Evolutionary conservation across 179 eudicot genomes (phyloP).

Genomic region (Corrigiola litoralis): DNA sequence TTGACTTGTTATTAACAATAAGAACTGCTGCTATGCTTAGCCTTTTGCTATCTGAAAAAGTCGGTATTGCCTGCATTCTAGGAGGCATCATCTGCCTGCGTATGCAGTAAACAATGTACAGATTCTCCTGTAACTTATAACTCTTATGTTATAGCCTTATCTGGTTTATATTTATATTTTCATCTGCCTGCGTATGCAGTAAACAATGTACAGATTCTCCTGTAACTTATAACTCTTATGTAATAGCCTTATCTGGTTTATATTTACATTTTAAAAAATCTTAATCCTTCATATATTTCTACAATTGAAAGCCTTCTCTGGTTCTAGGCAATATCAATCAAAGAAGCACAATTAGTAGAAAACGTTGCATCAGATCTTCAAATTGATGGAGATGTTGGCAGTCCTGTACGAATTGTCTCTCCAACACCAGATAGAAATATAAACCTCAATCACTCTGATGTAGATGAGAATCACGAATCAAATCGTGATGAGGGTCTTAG

Average conservation of each 20-base stretch:
- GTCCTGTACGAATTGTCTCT: slow-evolving; percentile 57
- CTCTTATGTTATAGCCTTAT: too few species aligned
- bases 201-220: neutral
- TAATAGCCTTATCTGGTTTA: too few species aligned
- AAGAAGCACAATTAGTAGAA: slow-evolving; percentile 64
- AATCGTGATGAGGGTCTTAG: slow-evolving; percentile 7
- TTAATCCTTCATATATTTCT: too few species aligned
- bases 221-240: neutral
- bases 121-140: neutral
- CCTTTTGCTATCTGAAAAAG: neutral
- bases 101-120: neutral
- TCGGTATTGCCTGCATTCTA: neutral
- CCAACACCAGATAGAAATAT: slow-evolving; percentile 37
- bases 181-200: neutral
- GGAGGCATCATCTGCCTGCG: neutral
- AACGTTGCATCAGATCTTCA: slow-evolving; percentile 53
- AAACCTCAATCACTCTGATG: slow-evolving; percentile 6
- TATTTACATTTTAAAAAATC: too few species aligned
- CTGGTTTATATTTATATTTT: too few species aligned
- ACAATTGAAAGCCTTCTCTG: slow-evolving; percentile 20
- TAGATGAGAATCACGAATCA: slow-evolving; percentile 20
- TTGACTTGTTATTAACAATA: neutral
- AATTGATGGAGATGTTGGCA: slow-evolving; percentile 27
- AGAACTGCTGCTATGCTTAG: neutral
- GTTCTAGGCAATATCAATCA: slow-evolving; percentile 72